Conservation (phyloP, 1,284 basidiomycete species). For the Lentinula novae-zelandiae region DNA sequence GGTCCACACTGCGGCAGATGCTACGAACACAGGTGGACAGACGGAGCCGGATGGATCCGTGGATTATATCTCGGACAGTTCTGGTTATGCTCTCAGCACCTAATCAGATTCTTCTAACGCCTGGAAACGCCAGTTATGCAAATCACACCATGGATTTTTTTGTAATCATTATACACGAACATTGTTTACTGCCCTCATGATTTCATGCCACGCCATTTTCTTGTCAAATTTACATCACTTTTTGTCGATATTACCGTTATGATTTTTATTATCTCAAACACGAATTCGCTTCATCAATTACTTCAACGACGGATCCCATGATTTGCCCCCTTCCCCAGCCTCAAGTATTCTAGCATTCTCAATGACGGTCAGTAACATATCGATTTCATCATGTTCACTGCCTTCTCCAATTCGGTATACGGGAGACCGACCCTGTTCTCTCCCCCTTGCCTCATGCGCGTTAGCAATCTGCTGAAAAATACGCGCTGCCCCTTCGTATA, state of each 20-base stretch:
- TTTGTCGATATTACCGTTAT: too few relatives aligned
- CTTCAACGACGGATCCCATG: neutral
- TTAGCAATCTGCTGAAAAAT: constrained; percentile 17
- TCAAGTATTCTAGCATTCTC: constrained; percentile 4
- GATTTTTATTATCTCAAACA: too few relatives aligned
- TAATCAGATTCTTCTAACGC: too few relatives aligned
- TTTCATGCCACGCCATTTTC: too few relatives aligned
- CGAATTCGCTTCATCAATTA: too few relatives aligned
- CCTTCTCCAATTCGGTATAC: neutral
- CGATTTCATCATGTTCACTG: neutral
- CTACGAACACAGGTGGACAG: constrained; percentile 37
- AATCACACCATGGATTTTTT: too few relatives aligned
- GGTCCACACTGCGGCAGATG: constrained; percentile 31
- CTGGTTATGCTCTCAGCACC: constrained; percentile 31
- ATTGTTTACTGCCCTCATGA: too few relatives aligned
- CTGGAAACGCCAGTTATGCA: too few relatives aligned
- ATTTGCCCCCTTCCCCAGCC: neutral
- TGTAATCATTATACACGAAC: too few relatives aligned
- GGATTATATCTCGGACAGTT: constrained; percentile 36
- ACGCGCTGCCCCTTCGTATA: constrained; percentile 17
- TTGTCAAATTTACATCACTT: too few relatives aligned
- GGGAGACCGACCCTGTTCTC: neutral
- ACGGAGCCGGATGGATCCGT: constrained; percentile 35
- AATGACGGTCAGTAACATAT: neutral
- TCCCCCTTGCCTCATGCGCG: neutral